Base-by-base conservation (phyloP, 148 eudicot species). In the Amaranthus hypochondriacus region DNA sequence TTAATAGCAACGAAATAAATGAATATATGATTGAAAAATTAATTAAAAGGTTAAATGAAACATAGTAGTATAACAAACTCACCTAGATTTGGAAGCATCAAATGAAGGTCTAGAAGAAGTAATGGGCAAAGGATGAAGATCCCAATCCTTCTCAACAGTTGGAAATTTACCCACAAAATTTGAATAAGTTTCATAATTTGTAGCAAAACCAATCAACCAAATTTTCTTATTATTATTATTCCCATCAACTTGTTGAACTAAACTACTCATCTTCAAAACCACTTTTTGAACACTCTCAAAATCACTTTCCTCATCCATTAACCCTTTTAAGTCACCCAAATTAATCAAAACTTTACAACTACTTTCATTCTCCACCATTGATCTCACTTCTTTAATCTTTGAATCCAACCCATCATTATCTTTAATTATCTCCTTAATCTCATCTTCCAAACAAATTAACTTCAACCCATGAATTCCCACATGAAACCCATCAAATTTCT, bases 71-170 rank as follows among this genome's bases (percentile, higher is more conserved):
- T 42, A 4, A 47, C 3, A 71, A 76, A 72, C 80, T 53, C 49
- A 88, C 96, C 96, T 90, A 60, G 96, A 81, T 79, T 85, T 90
- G 28, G 88, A 73, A 51, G 81, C 85, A 69, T 76, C 83, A 67
- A 64, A 62, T 46, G 83, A 73, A 69, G 86, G 54, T 63, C 48
- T 75, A 55, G 83, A 73, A 15, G 85, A 73, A 69, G 92, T 90
- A 46, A 90, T 87, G 1, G 92, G 86, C 48, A 90, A 54, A 73
- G 83, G 66, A 57, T 85, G 84, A 83, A 90, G 87, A 83, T 90
- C 88, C 96, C 92, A 90, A 69, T 86, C 84, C 62, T 69, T 84
- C 84, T 87, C 88, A 48, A 88, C 59, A 48, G 62, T 21, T 8
- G 90, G 86, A 87, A 88, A 90, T 62, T 70, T 79, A 39, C 79